Conservation (phyloP, 2,329 filamentous ascomycete genomes). For the Stagonosporopsis vannaccii region DNA sequence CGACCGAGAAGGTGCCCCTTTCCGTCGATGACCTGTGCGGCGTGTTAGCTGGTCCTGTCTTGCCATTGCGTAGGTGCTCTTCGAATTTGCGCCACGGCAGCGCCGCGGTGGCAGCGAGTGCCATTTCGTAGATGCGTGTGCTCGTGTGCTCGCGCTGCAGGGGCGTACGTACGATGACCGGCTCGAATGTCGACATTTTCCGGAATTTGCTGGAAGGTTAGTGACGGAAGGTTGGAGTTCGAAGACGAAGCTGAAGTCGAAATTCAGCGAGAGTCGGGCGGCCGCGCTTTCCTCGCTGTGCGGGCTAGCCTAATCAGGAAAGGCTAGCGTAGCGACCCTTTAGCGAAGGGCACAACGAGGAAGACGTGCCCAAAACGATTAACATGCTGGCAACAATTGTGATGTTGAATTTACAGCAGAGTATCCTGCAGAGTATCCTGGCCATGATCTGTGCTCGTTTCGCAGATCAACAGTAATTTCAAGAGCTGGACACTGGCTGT, state of each 20-base stretch:
- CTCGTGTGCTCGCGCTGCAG: conserved; percentile 21
- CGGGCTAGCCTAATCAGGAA: neutral
- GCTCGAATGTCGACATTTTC: conserved; percentile 70
- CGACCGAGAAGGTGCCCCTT: conserved; percentile 99
- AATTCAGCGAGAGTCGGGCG: neutral
- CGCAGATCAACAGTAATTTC: neutral
- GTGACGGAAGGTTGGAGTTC: conserved; percentile 18
- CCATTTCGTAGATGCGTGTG: conserved; percentile 5
- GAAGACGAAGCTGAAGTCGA: neutral
- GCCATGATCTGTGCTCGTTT: neutral
- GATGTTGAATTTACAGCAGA: too few relatives aligned
- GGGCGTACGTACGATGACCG: conserved; percentile 65
- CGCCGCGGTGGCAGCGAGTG: conserved; percentile 20
- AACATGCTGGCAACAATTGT: neutral
- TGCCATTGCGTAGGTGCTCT: conserved; percentile 11
- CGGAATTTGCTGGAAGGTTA: conserved; percentile 43
- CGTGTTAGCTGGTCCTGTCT: conserved; percentile 39
- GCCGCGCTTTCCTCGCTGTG: neutral
- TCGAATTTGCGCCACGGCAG: conserved; percentile 16
- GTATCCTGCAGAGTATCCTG: too few relatives aligned
- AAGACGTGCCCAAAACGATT: neutral
- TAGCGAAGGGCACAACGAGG: neutral
- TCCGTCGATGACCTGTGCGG: conserved; percentile 84
- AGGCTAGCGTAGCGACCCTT: conserved; percentile 2
- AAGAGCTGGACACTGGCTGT: neutral